phyloP scores from a whole-genome alignment of 345 rosid genomes.

The Aegle marmelos region DNA sequence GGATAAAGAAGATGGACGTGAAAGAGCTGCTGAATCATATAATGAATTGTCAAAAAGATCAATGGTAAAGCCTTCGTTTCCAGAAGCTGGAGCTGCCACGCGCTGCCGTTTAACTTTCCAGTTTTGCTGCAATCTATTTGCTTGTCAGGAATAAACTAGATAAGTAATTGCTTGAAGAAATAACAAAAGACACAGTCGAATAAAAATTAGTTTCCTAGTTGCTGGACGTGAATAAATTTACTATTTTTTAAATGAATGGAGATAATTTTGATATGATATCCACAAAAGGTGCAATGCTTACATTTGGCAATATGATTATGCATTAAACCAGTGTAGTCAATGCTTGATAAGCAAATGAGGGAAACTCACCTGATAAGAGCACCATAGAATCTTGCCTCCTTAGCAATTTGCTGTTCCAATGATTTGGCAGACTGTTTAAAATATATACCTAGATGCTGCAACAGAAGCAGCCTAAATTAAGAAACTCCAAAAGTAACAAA shows the following conservation, averaged over 20 bases:
- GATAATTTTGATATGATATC: not conserved
- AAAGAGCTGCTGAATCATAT: slow-evolving; percentile 41
- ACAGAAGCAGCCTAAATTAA: slow-evolving; percentile 3
- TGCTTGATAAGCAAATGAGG: not conserved
- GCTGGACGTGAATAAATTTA: not conserved
- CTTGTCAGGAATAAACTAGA: slow-evolving; percentile 25
- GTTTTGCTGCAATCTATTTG: slow-evolving; percentile 92
- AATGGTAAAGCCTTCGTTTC: slow-evolving; percentile 82
- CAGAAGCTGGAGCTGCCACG: slow-evolving; percentile 50
- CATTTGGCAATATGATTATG: not conserved
- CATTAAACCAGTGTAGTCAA: not conserved
- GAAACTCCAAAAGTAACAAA: not conserved
- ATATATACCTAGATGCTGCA: slow-evolving; percentile 86
- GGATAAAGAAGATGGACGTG: slow-evolving; percentile 63
- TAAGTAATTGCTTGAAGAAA: not conserved
- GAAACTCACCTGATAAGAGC: slow-evolving; percentile 77
- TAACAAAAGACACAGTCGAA: not conserved
- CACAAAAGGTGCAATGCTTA: not conserved
- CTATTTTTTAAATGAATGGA: slow-evolving; percentile 10
- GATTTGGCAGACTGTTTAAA: slow-evolving; percentile 90
- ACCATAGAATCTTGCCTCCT: slow-evolving; percentile 95
- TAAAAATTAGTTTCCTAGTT: not conserved
- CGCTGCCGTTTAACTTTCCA: slow-evolving; percentile 98
- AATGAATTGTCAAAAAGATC: slow-evolving; percentile 76
- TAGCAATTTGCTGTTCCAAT: slow-evolving; percentile 73